phyloP scores from a whole-genome alignment of 2,329 filamentous ascomycete genomes.

The Microsporum audouinii region DNA sequence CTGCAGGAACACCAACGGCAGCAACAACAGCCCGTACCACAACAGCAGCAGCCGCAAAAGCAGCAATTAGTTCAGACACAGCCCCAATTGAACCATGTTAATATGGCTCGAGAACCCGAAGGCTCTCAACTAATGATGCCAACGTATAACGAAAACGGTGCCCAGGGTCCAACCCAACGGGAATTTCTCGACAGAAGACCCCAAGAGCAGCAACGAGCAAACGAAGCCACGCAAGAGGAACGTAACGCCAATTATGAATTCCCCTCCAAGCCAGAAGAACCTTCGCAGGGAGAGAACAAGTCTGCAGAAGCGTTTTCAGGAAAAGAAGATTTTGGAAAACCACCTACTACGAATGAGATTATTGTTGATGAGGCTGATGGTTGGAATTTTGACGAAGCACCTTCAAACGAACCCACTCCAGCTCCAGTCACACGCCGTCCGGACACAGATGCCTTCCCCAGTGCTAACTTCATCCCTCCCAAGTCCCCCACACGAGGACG shows the following conservation, averaged over 20 bases:
- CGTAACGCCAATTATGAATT: constrained; percentile 6
- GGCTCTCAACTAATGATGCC: constrained; percentile 46
- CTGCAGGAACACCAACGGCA: constrained; percentile 51
- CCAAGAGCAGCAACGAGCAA: constrained; percentile 34
- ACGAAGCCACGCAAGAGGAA: constrained; percentile 42
- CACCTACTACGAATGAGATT: constrained; percentile 5
- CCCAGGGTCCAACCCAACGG: constrained; percentile 21
- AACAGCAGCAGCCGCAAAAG: constrained; percentile 29
- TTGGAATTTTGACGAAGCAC: constrained; percentile 85
- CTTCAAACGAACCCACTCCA: constrained; percentile 40
- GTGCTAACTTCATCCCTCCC: constrained; percentile 61
- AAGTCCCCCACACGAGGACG: constrained; percentile 66
- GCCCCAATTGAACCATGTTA: constrained; percentile 36
- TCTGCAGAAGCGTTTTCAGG: constrained; percentile 41
- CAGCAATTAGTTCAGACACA: constrained; percentile 30
- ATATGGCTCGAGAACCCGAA: constrained; percentile 43
- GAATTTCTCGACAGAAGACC: constrained; percentile 33
- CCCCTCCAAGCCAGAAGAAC: not conserved
- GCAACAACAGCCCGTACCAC: constrained; percentile 44
- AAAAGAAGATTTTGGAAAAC: constrained; percentile 4
- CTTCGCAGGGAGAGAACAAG: not conserved
- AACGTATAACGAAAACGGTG: constrained; percentile 34
- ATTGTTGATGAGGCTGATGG: constrained; percentile 51
- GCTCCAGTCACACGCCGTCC: constrained; percentile 49
- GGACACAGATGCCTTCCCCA: constrained; percentile 79